Percentiles rank a stretch among this genome's conserved stretches.
phyloP scores from a whole-genome alignment of 768 basidiomycete species.

The Suillus americanus region DNA sequence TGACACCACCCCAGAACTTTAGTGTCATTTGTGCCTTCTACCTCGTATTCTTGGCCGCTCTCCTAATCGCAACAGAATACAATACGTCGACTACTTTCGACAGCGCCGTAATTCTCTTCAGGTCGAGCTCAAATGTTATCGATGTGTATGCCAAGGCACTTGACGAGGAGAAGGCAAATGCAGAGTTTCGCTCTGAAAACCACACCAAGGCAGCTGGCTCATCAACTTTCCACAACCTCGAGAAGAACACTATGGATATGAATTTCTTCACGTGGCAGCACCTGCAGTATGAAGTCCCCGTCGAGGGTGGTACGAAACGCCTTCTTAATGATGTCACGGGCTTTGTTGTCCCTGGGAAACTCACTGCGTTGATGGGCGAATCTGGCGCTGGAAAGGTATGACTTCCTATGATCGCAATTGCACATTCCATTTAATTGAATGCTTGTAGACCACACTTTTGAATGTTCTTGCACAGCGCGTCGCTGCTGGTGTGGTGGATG shows the following conservation, averaged over 20 bases:
- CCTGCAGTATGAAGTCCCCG: conserved; percentile 59
- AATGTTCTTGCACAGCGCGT: conserved; percentile 53
- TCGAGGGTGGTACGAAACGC: conserved; percentile 37
- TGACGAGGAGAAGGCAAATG: conserved; percentile 32
- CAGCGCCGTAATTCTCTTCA: conserved; percentile 58
- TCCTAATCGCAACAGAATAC: conserved; percentile 60
- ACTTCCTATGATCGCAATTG: background rate
- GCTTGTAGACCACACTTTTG: conserved; percentile 47
- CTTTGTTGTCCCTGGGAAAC: conserved; percentile 75
- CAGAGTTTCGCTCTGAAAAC: conserved; percentile 3
- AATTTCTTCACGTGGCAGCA: conserved; percentile 82
- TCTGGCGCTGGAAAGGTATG: conserved; percentile 47
- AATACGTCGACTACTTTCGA: conserved; percentile 37
- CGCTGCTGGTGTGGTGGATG: conserved; percentile 44
- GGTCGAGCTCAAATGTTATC: conserved; percentile 47
- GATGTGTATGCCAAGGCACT: conserved; percentile 21
- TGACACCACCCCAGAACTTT: conserved; percentile 43
- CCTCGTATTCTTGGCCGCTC: conserved; percentile 50
- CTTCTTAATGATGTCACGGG: conserved; percentile 76
- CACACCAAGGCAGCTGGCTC: conserved; percentile 2
- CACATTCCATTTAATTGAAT: background rate
- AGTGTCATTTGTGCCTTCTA: conserved; percentile 72
- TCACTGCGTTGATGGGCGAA: conserved; percentile 78
- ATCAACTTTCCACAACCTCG: conserved; percentile 29
- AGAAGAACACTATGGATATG: conserved; percentile 35